Conservation (phyloP, 768 basidiomycete genomes). For the Hortiboletus campestris region DNA sequence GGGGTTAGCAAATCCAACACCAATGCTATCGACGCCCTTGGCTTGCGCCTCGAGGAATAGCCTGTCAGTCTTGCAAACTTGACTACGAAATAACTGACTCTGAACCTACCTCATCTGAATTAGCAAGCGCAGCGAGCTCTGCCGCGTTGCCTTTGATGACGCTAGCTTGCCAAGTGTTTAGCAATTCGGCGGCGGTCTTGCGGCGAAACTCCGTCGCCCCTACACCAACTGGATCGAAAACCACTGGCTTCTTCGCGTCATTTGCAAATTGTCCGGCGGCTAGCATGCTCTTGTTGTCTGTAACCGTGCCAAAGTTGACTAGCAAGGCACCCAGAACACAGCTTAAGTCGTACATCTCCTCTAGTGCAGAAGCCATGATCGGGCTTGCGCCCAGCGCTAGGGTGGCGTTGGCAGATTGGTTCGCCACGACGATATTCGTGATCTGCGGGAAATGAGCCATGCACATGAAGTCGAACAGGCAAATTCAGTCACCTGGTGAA, state of each 20-base stretch:
- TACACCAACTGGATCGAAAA: conserved; percentile 91
- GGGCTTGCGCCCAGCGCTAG: conserved; percentile 87
- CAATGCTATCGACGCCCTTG: conserved; percentile 85
- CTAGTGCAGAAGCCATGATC: conserved; percentile 86
- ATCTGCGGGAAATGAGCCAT: conserved; percentile 48
- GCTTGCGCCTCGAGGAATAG: conserved; percentile 51
- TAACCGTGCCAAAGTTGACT: conserved; percentile 85
- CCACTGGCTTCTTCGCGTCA: conserved; percentile 63
- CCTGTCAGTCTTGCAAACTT: not conserved
- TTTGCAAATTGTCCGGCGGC: conserved; percentile 73
- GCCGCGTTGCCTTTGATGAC: conserved; percentile 95
- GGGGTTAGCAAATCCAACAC: conserved; percentile 75
- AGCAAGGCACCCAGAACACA: conserved; percentile 65
- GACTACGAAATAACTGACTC: not conserved
- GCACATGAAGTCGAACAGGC: not conserved
- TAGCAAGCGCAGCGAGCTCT: conserved; percentile 77
- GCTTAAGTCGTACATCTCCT: conserved; percentile 80
- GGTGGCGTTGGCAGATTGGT: conserved; percentile 88
- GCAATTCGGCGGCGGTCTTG: conserved; percentile 53
- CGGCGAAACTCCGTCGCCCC: conserved; percentile 78
- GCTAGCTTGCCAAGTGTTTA: conserved; percentile 78
- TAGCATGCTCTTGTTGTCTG: conserved; percentile 69
- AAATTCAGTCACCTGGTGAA: conserved; percentile 65
- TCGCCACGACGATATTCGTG: conserved; percentile 85
- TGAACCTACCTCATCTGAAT: conserved; percentile 64